A percentile compares a stretch with the other conserved stretches of the same genome.
phyloP scores from a whole-genome alignment of 768 basidiomycete genomes.

The Phaeolepiota aurea region DNA sequence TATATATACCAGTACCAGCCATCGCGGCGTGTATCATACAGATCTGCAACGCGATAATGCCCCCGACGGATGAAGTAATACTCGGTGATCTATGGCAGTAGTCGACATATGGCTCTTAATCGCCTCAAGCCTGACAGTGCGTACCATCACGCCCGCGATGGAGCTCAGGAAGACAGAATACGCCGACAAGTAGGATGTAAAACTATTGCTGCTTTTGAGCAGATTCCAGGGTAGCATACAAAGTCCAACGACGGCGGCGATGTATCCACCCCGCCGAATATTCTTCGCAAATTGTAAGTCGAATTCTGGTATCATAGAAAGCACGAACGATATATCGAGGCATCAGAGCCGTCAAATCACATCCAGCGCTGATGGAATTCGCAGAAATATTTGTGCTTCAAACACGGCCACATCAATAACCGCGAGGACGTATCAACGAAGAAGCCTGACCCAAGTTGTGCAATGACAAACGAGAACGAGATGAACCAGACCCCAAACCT shows the following conservation, averaged over 20 bases:
- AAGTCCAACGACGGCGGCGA: slow-evolving; percentile 72
- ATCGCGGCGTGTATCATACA: slow-evolving; percentile 48
- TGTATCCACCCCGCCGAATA: slow-evolving; percentile 78
- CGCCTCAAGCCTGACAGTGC: too few species aligned
- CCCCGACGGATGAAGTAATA: slow-evolving; percentile 71
- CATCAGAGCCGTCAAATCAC: slow-evolving; percentile 70
- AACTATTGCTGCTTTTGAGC: slow-evolving; percentile 62
- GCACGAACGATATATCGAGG: slow-evolving; percentile 62
- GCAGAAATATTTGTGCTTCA: slow-evolving; percentile 82
- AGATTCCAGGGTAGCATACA: slow-evolving; percentile 76
- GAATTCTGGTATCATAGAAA: not conserved
- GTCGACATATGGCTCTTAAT: not conserved
- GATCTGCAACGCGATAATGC: slow-evolving; percentile 61
- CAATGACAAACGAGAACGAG: slow-evolving; percentile 69
- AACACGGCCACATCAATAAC: slow-evolving; percentile 22
- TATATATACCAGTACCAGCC: slow-evolving; percentile 74
- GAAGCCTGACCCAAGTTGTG: slow-evolving; percentile 37
- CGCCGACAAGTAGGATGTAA: slow-evolving; percentile 75
- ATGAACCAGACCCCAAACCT: slow-evolving; percentile 79
- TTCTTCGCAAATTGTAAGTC: slow-evolving; percentile 34
- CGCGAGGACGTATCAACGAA: too few species aligned
- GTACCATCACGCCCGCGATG: slow-evolving; percentile 73
- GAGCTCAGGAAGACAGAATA: slow-evolving; percentile 79
- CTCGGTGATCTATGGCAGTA: slow-evolving; percentile 50
- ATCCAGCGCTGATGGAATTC: slow-evolving; percentile 77